Evolutionary conservation across 2,329 filamentous ascomycete genomes (phyloP).

Genomic region (Neofusicoccum sp.): DNA sequence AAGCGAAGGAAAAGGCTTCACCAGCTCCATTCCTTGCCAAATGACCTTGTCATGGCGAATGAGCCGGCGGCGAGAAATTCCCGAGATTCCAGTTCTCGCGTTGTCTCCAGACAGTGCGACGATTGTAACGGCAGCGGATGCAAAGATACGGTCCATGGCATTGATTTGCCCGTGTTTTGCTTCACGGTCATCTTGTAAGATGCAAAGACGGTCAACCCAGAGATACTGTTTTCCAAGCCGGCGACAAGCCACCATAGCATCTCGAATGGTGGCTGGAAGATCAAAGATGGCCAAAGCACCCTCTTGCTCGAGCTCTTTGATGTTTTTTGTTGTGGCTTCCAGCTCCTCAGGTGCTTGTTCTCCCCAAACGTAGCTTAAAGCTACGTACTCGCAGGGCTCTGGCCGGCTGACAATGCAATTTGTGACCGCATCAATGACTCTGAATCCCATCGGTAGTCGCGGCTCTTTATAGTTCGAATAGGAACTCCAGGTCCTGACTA

Average conservation of each 20-base stretch:
- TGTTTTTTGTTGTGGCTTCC: background rate
- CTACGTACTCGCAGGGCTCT: background rate
- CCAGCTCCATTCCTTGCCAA: no score
- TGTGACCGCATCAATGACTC: background rate
- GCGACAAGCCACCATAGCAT: background rate
- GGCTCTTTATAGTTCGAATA: no score
- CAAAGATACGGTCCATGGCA: conserved; percentile 8
- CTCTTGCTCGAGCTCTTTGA: background rate
- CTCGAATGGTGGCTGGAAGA: background rate
- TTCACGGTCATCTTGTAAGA: conserved; percentile 1
- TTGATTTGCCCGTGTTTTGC: conserved; percentile 1
- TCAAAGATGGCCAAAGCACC: background rate
- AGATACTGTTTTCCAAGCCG: background rate
- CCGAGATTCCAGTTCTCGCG: no score
- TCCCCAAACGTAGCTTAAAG: conserved; percentile 16
- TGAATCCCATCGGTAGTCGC: no score
- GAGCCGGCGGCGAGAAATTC: no score
- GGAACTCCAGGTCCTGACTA: no score
- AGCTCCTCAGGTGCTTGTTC: background rate
- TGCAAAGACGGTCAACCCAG: conserved; percentile 6
- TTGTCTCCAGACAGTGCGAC: no score
- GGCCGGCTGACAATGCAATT: background rate
- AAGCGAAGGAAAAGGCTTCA: no score
- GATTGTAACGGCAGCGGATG: conserved; percentile 4
- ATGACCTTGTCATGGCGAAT: no score